Evolutionary conservation across 2,329 filamentous ascomycete species (phyloP).

Genomic region (Exophiala dermatitidis): DNA sequence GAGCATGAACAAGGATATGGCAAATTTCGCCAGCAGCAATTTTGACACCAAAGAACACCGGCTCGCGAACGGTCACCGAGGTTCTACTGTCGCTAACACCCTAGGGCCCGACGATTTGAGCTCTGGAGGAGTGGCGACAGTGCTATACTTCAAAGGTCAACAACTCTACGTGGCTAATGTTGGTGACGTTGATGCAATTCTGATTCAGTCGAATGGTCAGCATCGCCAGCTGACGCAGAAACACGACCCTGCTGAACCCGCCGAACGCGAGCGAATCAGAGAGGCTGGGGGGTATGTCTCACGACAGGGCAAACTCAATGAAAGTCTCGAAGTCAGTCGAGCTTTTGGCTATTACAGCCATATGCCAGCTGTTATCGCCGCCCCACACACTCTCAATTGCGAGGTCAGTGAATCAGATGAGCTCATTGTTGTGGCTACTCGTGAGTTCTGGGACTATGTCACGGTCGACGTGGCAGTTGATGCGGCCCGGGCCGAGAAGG

Average conservation of each 20-base stretch:
- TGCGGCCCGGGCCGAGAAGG: conserved; percentile 75
- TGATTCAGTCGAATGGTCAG: conserved; percentile 81
- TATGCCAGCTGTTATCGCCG: conserved; percentile 87
- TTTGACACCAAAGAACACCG: conserved; percentile 47
- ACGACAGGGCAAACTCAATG: conserved; percentile 86
- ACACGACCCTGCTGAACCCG: conserved; percentile 83
- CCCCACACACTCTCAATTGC: conserved; percentile 72
- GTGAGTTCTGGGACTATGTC: conserved; percentile 91
- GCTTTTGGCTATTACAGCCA: conserved; percentile 92
- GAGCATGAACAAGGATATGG: conserved; percentile 85
- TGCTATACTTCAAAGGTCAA: conserved; percentile 80
- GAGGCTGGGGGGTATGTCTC: conserved; percentile 95
- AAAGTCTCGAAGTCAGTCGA: conserved; percentile 80
- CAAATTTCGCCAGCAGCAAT: conserved; percentile 73
- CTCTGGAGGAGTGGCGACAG: conserved; percentile 84
- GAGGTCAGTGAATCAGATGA: conserved; percentile 83
- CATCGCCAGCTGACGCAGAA: conserved; percentile 79
- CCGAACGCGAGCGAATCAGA: conserved; percentile 79
- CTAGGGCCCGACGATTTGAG: conserved; percentile 83
- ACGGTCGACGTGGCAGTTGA: conserved; percentile 86
- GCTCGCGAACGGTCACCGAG: conserved; percentile 56
- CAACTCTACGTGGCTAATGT: conserved; percentile 93
- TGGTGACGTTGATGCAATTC: conserved; percentile 88
- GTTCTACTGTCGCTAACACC: conserved; percentile 64
- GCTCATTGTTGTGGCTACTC: conserved; percentile 83